These are phyloP conservation scores for Thuidium tamariscinum DNA, from an alignment of 225 moss, liverwort and hornwort genomes.

Conservation along the genomic window DNA sequence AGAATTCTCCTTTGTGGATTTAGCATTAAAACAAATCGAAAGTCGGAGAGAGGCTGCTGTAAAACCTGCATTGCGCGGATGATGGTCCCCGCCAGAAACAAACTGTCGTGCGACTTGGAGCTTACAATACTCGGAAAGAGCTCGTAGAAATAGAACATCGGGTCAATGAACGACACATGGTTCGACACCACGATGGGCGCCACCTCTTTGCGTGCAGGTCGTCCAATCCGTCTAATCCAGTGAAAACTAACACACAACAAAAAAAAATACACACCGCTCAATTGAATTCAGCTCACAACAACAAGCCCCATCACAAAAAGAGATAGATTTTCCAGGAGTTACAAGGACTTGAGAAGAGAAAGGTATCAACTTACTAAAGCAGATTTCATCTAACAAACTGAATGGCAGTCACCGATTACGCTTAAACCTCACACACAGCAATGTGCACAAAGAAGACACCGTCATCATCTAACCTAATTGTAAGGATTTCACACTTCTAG, in stretches of 20 bases:
- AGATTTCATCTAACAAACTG: neutral
- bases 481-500: neutral
- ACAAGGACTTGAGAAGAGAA: neutral
- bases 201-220: constrained; percentile 60
- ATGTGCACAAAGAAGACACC: neutral
- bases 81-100: constrained; percentile 61
- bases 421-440: neutral
- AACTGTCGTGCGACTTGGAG: constrained; percentile 75
- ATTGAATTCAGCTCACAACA: neutral
- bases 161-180: constrained; percentile 76
- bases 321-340: neutral
- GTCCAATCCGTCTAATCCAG: constrained; percentile 73
- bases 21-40: neutral
- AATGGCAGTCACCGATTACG: neutral
- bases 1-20: neutral
- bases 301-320: neutral
- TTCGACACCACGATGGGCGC: constrained; percentile 95
- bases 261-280: neutral
- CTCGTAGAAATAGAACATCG: constrained; percentile 75
- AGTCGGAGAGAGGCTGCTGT: neutral
- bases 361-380: neutral
- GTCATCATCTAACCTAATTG: neutral
- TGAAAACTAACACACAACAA: constrained; percentile 47
- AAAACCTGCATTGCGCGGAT: constrained; percentile 75
- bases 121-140: constrained; percentile 79